A percentile compares a stretch with the other conserved stretches of the same genome.
phyloP scores from a whole-genome alignment of 2,329 filamentous ascomycete species.

The Nigrospora osmanthi region DNA sequence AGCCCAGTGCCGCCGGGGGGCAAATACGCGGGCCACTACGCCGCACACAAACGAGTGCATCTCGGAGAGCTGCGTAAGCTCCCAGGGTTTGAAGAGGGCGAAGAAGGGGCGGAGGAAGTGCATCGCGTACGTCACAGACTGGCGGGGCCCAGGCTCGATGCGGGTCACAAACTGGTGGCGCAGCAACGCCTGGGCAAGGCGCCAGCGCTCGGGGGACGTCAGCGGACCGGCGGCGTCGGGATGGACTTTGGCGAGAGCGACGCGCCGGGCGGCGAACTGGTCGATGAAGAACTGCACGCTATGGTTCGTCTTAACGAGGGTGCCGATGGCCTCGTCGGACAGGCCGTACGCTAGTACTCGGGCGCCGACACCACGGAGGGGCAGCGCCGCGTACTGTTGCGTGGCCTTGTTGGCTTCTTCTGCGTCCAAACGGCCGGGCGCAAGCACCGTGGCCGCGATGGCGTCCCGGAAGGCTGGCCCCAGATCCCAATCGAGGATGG shows the following conservation, averaged over 20 bases:
- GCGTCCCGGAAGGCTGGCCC: neutral
- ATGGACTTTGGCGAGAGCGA: too few species aligned
- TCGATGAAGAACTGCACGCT: neutral
- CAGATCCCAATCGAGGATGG: neutral
- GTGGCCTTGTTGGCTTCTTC: neutral
- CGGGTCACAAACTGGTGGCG: too few species aligned
- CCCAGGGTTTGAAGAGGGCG: neutral
- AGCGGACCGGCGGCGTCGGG: too few species aligned
- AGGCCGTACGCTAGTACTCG: neutral
- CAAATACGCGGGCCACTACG: too few species aligned
- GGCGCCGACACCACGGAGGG: neutral
- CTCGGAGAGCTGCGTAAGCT: neutral
- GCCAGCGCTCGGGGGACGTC: too few species aligned
- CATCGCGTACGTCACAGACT: too few species aligned
- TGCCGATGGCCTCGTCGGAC: neutral
- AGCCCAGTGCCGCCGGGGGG: too few species aligned
- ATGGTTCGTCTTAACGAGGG: neutral
- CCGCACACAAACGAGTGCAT: neutral
- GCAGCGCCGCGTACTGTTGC: neutral
- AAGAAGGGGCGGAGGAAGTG: too few species aligned
- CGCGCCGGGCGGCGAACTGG: too few species aligned
- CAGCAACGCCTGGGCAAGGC: too few species aligned
- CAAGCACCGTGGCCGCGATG: neutral
- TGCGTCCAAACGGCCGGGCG: neutral
- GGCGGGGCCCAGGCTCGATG: too few species aligned